Base-by-base conservation (phyloP, 2,329 filamentous ascomycete genomes). In the Nigrospora osmanthi region DNA sequence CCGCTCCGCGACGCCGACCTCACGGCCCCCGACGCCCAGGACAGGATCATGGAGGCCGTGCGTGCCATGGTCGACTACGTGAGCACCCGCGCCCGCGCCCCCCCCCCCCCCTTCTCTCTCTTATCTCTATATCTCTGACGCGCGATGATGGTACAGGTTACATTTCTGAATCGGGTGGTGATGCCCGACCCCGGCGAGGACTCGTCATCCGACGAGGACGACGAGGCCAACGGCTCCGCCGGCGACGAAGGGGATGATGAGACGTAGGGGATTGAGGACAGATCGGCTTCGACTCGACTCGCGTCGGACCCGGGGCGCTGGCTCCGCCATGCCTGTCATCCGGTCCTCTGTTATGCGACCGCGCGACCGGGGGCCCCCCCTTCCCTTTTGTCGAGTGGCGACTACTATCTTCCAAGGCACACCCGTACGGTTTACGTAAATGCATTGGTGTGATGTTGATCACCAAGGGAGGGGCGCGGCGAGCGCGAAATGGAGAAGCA, bases 11-110 rank as follows among this genome's bases (percentile, higher is more conserved):
- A 90, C 55, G 64, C 72, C 11, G 71, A 87, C 40, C 71, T 95
- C 16, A 70, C 81, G 33, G 71, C 73, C 38, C 67, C 76, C 39
- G 69, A 80, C 56, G 80, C 78, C 14, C 75, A 89, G 63, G 75
- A 81, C 30, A 78, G 76, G 56, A 73, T 95, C 43, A 71, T 73
- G 42, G 72, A 76, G 35, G 66, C 89, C 17, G 68, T 95, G 52
- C 69, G 72, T 31, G 73, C 79, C 42, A 78, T 95, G 76, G 80
- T 81, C 50, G 83, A 83, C 36, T 95, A 91, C 69, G 89, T 94
- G 69, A 84, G 87, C 78, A 14, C n/a, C 28, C 10, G 14, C 38
- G 10, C 13, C 14, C 33, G 11, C 23, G 23, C 23, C 23, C 36
- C 14, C 19, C 13, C 16, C 16, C 19, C 31, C 4, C 13, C 6